phyloP scores from a whole-genome alignment of 2,329 filamentous ascomycete genomes.

The Xylariomycetidae sp. region DNA sequence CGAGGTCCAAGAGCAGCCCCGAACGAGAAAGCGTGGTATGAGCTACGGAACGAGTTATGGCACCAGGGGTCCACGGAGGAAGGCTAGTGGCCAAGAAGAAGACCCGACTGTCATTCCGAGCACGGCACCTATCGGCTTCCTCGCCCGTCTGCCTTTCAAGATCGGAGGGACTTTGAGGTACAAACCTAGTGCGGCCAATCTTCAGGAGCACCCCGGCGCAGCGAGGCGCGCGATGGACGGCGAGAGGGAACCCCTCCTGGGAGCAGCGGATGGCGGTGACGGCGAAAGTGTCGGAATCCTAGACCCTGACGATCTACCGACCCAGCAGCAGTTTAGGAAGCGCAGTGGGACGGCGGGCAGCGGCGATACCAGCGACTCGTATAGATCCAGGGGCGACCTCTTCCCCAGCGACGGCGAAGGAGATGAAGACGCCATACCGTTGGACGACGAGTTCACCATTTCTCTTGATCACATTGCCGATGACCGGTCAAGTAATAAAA shows the following conservation, averaged over 20 bases:
- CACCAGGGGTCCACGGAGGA: conserved; percentile 53
- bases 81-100: conserved; percentile 48
- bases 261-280: conserved; percentile 10
- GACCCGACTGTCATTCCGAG: conserved; percentile 90
- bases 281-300: too few relatives aligned
- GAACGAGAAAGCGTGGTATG: conserved; percentile 68
- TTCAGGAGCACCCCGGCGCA: conserved; percentile 76
- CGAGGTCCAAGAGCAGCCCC: conserved; percentile 25
- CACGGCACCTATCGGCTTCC: conserved; percentile 78
- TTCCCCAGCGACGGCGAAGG: conserved; percentile 83
- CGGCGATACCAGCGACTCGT: conserved; percentile 77
- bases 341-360: conserved; percentile 78
- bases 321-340: conserved; percentile 48
- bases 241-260: conserved; percentile 68
- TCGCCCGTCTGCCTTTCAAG: conserved; percentile 79
- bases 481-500: conserved; percentile 65
- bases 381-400: conserved; percentile 81
- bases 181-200: conserved; percentile 82
- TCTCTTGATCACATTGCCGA: conserved; percentile 74
- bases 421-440: conserved; percentile 86
- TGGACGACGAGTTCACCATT: conserved; percentile 90
- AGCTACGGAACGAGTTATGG: conserved; percentile 96
- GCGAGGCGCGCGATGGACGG: conserved; percentile 34
- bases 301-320: conserved; percentile 19
- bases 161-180: conserved; percentile 80